Evolutionary conservation across 1,139 yeast genomes (phyloP), one percentile per base, ranked within the genome.

Genomic region (Lodderomyces parapsilosis): DNA sequence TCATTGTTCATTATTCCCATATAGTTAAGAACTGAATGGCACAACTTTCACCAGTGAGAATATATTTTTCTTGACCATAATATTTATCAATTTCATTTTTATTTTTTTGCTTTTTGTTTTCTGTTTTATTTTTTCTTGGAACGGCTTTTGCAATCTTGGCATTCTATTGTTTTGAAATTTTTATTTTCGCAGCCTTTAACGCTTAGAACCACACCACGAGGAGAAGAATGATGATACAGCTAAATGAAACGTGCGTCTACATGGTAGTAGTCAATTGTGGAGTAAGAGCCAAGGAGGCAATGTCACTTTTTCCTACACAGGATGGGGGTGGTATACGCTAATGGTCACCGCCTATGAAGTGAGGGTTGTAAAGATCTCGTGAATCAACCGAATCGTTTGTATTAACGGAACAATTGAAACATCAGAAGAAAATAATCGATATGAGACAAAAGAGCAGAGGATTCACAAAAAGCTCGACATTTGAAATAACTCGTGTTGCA

Each of bases 161-260:
- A 30, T 28, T 31, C n/a, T n/a, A n/a, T 38, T 27, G 13, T 24
- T 34, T 31, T 38, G n/a, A n/a, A n/a, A n/a, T n/a, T 27, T 38
- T 25, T 28, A 14, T 22, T 37, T 37, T 37, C 35, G 40, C 40
- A 37, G 40, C 35, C 40, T 37, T 7, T 14, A 30, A 8, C 19
- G 18, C n/a, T 10, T 5, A 31, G 17, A 30, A 14, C 33, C 33
- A 30, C 33, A 17, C 33, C 33, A 30, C 33, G 33, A 30, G 33
- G 33, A 17, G 33, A n/a, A 30, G 33, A 19, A 33, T n/a, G 11
- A n/a, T n/a, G n/a, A n/a, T n/a, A n/a, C n/a, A n/a, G n/a, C n/a
- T n/a, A n/a, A n/a, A n/a, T n/a, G n/a, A n/a, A n/a, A n/a, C n/a
- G n/a, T n/a, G n/a, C n/a, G n/a, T n/a, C n/a, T n/a, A n/a, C n/a